A percentile compares a stretch with the other conserved stretches of the same genome.
These are phyloP conservation scores for Arabis hirsuta DNA, from an alignment of 345 rosid genomes.

Conservation along the genomic window DNA sequence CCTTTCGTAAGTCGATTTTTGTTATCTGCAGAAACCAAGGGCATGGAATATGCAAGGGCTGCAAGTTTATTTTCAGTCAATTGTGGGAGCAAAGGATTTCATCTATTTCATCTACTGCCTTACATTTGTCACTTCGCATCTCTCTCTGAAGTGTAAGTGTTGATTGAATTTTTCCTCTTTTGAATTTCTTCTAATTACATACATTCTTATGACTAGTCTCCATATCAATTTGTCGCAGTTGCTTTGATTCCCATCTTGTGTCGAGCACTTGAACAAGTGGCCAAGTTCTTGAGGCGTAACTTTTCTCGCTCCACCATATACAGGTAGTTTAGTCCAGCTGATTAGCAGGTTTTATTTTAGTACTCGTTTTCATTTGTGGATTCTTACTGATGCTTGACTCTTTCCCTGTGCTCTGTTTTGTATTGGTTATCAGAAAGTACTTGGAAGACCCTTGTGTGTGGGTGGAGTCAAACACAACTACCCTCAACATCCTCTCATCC, in stretches of 20 bases:
- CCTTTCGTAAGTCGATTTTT: slow-evolving; percentile 25
- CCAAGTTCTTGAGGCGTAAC: slow-evolving; percentile 85
- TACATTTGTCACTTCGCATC: slow-evolving; percentile 83
- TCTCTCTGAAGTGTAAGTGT: slow-evolving; percentile 84
- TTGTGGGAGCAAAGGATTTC: slow-evolving; percentile 88
- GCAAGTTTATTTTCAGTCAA: slow-evolving; percentile 82
- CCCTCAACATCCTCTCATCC: slow-evolving; percentile 83
- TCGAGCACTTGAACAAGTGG: slow-evolving; percentile 76
- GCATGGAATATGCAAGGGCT: slow-evolving; percentile 90
- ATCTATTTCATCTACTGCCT: slow-evolving; percentile 90
- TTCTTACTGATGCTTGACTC: slow-evolving; percentile 23
- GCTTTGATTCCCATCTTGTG: slow-evolving; percentile 92
- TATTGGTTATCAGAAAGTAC: slow-evolving; percentile 63
- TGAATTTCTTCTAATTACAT: slow-evolving; percentile 5
- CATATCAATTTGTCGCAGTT: slow-evolving; percentile 55
- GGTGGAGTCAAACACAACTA: slow-evolving; percentile 91
- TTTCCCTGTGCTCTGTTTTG: slow-evolving; percentile 27
- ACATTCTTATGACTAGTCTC: slow-evolving; percentile 19
- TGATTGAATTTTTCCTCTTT: neutral
- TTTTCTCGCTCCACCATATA: slow-evolving; percentile 82
- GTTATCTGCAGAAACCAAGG: slow-evolving; percentile 71
- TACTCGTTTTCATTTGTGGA: slow-evolving; percentile 26
- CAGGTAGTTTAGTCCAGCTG: slow-evolving; percentile 55
- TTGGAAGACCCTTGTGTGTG: slow-evolving; percentile 95
- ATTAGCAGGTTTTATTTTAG: neutral